Conservation (phyloP, 305 asterid genomes). For the Andrographis paniculata region DNA sequence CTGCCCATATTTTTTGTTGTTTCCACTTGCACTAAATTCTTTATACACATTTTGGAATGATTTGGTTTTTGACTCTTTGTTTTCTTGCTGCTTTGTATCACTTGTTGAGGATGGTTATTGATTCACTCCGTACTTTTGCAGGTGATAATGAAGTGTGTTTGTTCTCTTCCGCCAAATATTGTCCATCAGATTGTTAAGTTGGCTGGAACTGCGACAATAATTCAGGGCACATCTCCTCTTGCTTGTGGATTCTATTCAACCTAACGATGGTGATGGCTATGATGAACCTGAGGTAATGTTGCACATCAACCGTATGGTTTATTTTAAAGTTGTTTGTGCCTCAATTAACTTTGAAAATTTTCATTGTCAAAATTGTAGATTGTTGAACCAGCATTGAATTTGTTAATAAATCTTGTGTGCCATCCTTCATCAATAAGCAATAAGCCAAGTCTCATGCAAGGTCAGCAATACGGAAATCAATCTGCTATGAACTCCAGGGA, state of each 20-base stretch:
- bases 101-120: slow-evolving; percentile 11
- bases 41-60: no score
- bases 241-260: slow-evolving; percentile 88
- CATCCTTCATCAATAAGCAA: slow-evolving; percentile 99
- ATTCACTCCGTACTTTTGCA: slow-evolving; percentile 25
- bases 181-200: slow-evolving; percentile 78
- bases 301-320: slow-evolving; percentile 15
- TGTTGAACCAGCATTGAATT: slow-evolving; percentile 84
- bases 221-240: slow-evolving; percentile 89
- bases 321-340: slow-evolving; percentile 11
- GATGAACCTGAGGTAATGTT: slow-evolving; percentile 88
- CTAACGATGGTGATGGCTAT: slow-evolving; percentile 78
- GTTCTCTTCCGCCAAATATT: slow-evolving; percentile 79
- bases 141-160: slow-evolving; percentile 99
- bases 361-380: slow-evolving; percentile 55
- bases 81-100: background rate
- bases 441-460: slow-evolving; percentile 68
- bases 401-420: slow-evolving; percentile 90
- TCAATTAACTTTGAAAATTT: slow-evolving; percentile 5
- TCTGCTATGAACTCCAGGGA: slow-evolving; percentile 56
- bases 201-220: slow-evolving; percentile 80
- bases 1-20: background rate
- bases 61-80: slow-evolving; percentile 7
- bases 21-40: no score
- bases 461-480: slow-evolving; percentile 60